Conservation (phyloP, 139 green algal species). For the Haematococcus sp. region DNA sequence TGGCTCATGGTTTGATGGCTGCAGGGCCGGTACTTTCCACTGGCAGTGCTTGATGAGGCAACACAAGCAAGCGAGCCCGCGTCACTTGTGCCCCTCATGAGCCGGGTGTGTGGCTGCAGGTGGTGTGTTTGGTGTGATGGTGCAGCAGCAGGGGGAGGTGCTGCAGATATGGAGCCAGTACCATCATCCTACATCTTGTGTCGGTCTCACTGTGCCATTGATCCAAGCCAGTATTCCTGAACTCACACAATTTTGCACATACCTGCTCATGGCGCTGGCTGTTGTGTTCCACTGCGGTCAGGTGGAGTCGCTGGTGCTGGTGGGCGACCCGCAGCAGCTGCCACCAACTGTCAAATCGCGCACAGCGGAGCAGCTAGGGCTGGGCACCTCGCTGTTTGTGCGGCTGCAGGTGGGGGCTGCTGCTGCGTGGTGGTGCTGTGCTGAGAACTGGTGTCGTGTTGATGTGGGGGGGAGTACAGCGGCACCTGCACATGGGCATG, state of each 20-base stretch:
- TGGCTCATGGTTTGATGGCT: too few relatives aligned
- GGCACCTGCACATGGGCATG: too few relatives aligned
- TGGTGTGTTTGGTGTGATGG: too few relatives aligned
- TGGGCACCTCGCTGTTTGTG: conserved; percentile 61
- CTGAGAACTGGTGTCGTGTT: too few relatives aligned
- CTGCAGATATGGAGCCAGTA: too few relatives aligned
- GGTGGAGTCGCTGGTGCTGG: conserved; percentile 72
- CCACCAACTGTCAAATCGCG: conserved; percentile 79
- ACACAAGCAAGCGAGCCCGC: conserved; percentile 87
- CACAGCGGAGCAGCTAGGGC: conserved; percentile 47
- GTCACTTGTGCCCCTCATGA: conserved; percentile 71
- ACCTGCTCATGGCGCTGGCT: background rate
- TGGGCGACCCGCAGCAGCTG: conserved; percentile 88
- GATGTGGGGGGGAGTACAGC: too few relatives aligned
- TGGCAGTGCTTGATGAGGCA: conserved; percentile 54
- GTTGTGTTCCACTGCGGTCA: too few relatives aligned
- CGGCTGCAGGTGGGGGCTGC: too few relatives aligned
- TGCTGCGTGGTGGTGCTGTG: too few relatives aligned
- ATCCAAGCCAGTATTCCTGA: background rate
- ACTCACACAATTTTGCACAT: background rate
- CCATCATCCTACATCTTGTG: too few relatives aligned
- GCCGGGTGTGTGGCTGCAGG: conserved; percentile 20
- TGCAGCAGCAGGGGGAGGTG: too few relatives aligned
- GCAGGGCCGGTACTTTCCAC: conserved; percentile 27
- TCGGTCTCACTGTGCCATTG: too few relatives aligned